Percentiles rank a stretch among this genome's conserved stretches.
These are phyloP conservation scores for Diaporthe australafricana DNA, from an alignment of 2,329 filamentous ascomycete genomes.

Conservation along the genomic window DNA sequence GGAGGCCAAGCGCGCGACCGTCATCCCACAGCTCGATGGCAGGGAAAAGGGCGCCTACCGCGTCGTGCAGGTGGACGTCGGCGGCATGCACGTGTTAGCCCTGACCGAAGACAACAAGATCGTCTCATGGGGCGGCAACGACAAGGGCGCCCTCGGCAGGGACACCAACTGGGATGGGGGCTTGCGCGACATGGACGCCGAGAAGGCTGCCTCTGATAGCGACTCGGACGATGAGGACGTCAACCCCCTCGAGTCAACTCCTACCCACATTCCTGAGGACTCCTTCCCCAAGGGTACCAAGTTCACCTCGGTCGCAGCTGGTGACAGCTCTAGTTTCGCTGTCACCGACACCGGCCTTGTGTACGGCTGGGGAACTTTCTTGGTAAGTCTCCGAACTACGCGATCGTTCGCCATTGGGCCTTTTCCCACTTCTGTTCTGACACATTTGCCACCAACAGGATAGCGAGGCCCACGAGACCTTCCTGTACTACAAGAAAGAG, in stretches of 20 bases:
- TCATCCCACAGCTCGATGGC: constrained; percentile 38
- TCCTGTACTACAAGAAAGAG: constrained; percentile 38
- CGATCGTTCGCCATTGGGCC: constrained; percentile 25
- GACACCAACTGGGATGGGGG: constrained; percentile 69
- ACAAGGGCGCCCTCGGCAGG: constrained; percentile 74
- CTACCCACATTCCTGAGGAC: constrained; percentile 62
- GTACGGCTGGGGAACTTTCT: constrained; percentile 76
- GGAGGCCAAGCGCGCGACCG: constrained; percentile 37
- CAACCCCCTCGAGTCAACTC: constrained; percentile 71
- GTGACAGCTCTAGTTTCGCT: constrained; percentile 71
- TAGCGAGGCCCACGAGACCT: constrained; percentile 37
- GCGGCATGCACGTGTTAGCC: constrained; percentile 76
- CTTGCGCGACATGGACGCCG: constrained; percentile 51
- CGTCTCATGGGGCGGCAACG: constrained; percentile 78
- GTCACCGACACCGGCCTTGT: constrained; percentile 71
- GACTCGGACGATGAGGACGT: constrained; percentile 59
- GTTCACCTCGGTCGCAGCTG: constrained; percentile 70
- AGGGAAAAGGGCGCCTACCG: constrained; percentile 35
- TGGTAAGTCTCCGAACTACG: constrained; percentile 54
- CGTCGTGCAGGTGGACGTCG: constrained; percentile 70
- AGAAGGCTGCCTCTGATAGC: constrained; percentile 71
- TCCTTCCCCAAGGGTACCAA: constrained; percentile 64
- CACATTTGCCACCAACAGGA: constrained; percentile 37
- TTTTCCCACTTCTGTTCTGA: constrained; percentile 26
- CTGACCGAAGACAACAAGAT: constrained; percentile 75